Base-by-base conservation (phyloP, 1,139 yeast species). In the Casaregolazyma lundiana region DNA sequence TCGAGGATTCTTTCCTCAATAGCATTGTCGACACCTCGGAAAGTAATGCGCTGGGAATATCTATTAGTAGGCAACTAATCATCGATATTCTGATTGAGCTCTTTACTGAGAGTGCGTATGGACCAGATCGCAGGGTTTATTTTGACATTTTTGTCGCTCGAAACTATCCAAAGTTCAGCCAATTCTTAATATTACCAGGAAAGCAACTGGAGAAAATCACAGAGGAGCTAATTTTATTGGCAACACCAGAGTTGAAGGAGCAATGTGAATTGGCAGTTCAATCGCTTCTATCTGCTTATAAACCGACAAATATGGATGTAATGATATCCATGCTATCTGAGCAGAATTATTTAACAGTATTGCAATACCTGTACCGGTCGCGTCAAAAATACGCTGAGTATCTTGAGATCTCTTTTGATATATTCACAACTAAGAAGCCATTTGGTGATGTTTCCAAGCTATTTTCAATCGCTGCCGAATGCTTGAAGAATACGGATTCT, bases 231-330 rank as follows among this genome's bases (percentile, higher is more conserved):
- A 80, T 89, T 53, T 57, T 67, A n/a, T 68, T 68, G 13, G 68
- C 69, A 15, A 66, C 66, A 1, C 42, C 51, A 1, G 55, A 47
- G 49, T 57, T 71, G 35, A 71, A 69, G 42, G 74, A 70, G 37
- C 94, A 86, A 53, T 77, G 88, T 58, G 92, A 88, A 58, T 66
- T 83, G 46, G 89, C 92, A 1, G 65, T 87, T 13, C 85, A 81
- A 56, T 75, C 87, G 41, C 60, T 89, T 15, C 63, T 89, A 3
- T 76, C 90, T 0, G 67, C 72, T 3, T 82, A 80, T 60, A 78
- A 74, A 44, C 87, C 89, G 0, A 67, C 72, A 1, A 75, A 79
- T 52, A 57, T 66, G 24, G 67, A 68, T 0, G 65, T 65, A 21
- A 65, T 85, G 38, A 64, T 81, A 7, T 68, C 72, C n/a, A 67